phyloP scores from a whole-genome alignment of 768 basidiomycete genomes.

The Mycena venus region DNA sequence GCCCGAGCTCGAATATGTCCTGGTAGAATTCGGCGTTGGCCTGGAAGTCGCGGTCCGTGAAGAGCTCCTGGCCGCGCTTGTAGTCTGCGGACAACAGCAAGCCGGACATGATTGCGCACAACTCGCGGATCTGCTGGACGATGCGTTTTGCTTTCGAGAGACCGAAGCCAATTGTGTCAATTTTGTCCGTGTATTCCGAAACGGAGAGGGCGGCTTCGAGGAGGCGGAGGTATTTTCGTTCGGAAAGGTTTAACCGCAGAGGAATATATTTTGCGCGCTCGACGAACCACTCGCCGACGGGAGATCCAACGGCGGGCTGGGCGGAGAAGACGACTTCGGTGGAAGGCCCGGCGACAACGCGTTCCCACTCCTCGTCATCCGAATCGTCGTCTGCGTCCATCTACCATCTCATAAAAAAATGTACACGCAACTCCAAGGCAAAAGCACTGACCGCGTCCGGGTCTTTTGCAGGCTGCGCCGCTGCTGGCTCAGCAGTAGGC shows the following conservation, averaged over 20 bases:
- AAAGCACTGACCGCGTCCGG: constrained; percentile 49
- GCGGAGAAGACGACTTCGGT: constrained; percentile 57
- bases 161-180: constrained; percentile 84
- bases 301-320: constrained; percentile 70
- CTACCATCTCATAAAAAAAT: constrained; percentile 40
- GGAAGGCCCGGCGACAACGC: constrained; percentile 47
- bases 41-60: constrained; percentile 85
- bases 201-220: constrained; percentile 88
- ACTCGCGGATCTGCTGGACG: constrained; percentile 87
- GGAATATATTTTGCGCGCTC: constrained; percentile 88
- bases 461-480: constrained; percentile 29
- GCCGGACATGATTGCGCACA: constrained; percentile 91
- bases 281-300: constrained; percentile 89
- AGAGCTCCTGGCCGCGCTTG: constrained; percentile 89
- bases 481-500: constrained; percentile 17
- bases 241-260: constrained; percentile 76
- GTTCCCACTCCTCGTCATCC: constrained; percentile 61
- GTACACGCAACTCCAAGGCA: background rate
- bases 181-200: constrained; percentile 92
- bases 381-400: constrained; percentile 63
- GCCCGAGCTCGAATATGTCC: constrained; percentile 83
- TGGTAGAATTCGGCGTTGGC: constrained; percentile 87
- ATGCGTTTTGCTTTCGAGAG: constrained; percentile 89
- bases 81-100: constrained; percentile 87
- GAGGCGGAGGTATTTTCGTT: constrained; percentile 88